Percentiles rank a stretch among this genome's conserved stretches.
Evolutionary conservation across 2,329 filamentous ascomycete species (phyloP).

Genomic region (Neofusicoccum parvum): DNA sequence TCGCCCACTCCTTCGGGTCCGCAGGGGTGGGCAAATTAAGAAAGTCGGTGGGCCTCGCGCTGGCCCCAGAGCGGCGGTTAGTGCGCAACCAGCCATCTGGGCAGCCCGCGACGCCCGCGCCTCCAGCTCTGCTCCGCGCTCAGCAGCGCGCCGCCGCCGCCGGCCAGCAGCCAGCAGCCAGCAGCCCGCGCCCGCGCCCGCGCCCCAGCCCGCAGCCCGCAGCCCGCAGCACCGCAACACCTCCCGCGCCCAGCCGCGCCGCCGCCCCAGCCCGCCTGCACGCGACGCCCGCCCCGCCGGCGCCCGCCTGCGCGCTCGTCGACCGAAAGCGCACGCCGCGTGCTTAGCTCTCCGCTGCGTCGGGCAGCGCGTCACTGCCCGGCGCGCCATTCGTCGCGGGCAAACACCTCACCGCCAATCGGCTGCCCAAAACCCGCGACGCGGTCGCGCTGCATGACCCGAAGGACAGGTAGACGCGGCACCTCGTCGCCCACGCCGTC

Average conservation of each 20-base stretch:
- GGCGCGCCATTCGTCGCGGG: not conserved
- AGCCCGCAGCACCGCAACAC: too few species aligned
- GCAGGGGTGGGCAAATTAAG: conserved; percentile 13
- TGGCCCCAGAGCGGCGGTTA: not conserved
- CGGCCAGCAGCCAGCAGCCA: too few species aligned
- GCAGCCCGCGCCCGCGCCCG: too few species aligned
- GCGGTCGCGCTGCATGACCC: conserved; percentile 6
- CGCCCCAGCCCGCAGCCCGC: too few species aligned
- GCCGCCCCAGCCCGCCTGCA: not conserved
- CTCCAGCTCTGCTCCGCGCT: not conserved
- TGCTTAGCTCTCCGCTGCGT: conserved; percentile 7
- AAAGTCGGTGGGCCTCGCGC: conserved; percentile 2
- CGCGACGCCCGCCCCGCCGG: not conserved
- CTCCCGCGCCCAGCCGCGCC: too few species aligned
- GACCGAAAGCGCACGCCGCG: not conserved
- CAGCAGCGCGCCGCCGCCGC: too few species aligned
- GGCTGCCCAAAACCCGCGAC: not conserved
- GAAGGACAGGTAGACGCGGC: conserved; percentile 2
- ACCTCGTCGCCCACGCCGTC: not conserved
- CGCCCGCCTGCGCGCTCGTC: too few species aligned
- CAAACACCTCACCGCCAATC: conserved; percentile 3
- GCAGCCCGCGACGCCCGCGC: not conserved
- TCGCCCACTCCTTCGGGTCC: not conserved
- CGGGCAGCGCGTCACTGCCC: not conserved
- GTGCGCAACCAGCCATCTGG: not conserved